phyloP scores from a whole-genome alignment of 257 asterid genomes.

The Solanum neorickii region DNA sequence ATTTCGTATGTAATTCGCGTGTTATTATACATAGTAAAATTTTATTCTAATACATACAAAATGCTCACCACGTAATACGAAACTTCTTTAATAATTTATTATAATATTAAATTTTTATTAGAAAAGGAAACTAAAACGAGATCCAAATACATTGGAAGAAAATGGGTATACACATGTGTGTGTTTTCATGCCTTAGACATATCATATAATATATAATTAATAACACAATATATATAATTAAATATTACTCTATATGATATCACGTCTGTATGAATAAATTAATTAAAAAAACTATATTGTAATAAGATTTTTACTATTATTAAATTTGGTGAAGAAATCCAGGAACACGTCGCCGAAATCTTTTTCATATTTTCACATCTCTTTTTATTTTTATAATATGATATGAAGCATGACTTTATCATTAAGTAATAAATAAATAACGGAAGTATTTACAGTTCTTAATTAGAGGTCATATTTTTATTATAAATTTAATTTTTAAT shows the following conservation, averaged over 20 bases:
- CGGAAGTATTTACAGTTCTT: too few species aligned
- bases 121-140: not conserved
- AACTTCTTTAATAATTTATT: not conserved
- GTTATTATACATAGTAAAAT: too few species aligned
- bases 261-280: not conserved
- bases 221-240: not conserved
- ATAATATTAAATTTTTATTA: not conserved
- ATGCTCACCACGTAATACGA: too few species aligned
- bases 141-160: not conserved
- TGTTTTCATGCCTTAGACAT: not conserved
- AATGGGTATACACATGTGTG: not conserved
- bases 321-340: not conserved
- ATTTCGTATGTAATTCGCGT: too few species aligned
- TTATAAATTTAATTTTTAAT: not conserved
- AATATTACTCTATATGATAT: not conserved
- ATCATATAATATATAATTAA: not conserved
- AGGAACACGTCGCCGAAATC: not conserved
- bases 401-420: not conserved
- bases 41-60: accelerated
- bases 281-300: not conserved
- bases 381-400: not conserved
- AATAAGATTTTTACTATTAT: not conserved
- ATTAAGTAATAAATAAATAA: not conserved
- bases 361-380: not conserved
- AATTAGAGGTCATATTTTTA: too few species aligned